Base-by-base conservation (phyloP, 2,329 filamentous ascomycete species). In the Thyridium curvatum region DNA sequence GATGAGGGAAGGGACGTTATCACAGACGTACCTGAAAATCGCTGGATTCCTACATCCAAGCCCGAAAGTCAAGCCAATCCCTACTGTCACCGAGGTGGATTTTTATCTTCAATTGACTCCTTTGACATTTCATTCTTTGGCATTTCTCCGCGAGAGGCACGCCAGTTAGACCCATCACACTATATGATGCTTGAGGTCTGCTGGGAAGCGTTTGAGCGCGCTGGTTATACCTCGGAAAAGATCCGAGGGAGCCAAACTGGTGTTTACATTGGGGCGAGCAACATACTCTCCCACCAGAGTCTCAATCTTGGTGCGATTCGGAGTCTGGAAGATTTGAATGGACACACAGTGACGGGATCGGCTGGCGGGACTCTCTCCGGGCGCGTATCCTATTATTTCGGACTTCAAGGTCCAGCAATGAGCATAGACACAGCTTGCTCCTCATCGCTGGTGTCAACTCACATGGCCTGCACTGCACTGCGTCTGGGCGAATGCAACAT, bases 31-130 rank as follows among this genome's bases (percentile, higher is more conserved):
- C 54, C 59, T 1, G 13, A 46, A 4, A 44, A 50, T 16, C 53
- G 61, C 10, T 63, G 57, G 41, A 47, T 33, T 52, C 8, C 46
- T 28, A 1, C 44, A 47, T 38, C 34, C 46, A 17, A 41, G 48
- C 69, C 42, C 68, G 67, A 43, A 64, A 65, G 42, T 68, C 63
- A 30, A 41, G 15, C 41, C 46, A 4, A n/a, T n/a, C n/a, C n/a
- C n/a, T 47, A 49, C 35, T 51, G 43, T 32, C 38, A 40, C 14
- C 43, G 37, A 10, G 52, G 52, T 21, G 51, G 51, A 7, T 54
- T 54, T 34, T 31, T 54, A 30, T 15, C 41, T 30, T 45, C 42
- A 9, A 36, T 53, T 18, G 31, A 55, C 35, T 42, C 42, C 4
- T 51, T 45, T 33, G 52, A 54, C 39, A 15, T 40, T 16, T 46